Base-by-base conservation (phyloP, 768 basidiomycete genomes). In the Clavulina sp. region DNA sequence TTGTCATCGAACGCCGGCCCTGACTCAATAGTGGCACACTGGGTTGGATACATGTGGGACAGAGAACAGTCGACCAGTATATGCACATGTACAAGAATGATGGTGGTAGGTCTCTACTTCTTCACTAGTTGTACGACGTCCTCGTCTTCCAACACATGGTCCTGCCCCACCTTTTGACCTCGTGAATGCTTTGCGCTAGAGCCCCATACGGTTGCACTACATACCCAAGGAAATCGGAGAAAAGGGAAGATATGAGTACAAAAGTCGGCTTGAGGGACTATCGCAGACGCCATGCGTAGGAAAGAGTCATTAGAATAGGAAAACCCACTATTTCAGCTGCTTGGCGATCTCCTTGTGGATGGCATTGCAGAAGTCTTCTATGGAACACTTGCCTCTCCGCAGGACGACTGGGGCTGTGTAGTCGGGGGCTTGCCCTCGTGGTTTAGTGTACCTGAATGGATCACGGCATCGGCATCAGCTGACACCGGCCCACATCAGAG, bases 321-420 rank as follows among this genome's bases (percentile, higher is more conserved):
- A 32, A 40, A 65, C 81, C 60, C 56, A 89, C 84, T 88, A 89
- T 74, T 95, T 93, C 82, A 96, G 81, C 62, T 96, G 88, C 66
- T 93, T 93, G 6, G 86, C 81, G 48, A 96, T 97, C 64, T 95
- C 91, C 67, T 93, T 95, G 68, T 96, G 93, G 53, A 96, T 93
- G 9, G 85, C 72, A 61, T 73, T 83, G 65, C 89, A 95, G 64
- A 95, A 91, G 60, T 93, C 87, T 55, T 92, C 89, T 6, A 97
- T 70, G 0, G 80, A 64, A 48, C 62, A 66, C 44, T 61, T 56
- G 0, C 60, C 58, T 36, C 63, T 57, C 41, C 66, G 62, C 3
- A 99, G 71, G 1, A 97, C 91, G 48, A 97, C 95, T 0, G 95
- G 95, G 18, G 79, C 65, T 2, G 74, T 72, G 64, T 97, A 99